Conservation (phyloP, 164 flowering plant genomes). For the Chimonanthus praecox region DNA sequence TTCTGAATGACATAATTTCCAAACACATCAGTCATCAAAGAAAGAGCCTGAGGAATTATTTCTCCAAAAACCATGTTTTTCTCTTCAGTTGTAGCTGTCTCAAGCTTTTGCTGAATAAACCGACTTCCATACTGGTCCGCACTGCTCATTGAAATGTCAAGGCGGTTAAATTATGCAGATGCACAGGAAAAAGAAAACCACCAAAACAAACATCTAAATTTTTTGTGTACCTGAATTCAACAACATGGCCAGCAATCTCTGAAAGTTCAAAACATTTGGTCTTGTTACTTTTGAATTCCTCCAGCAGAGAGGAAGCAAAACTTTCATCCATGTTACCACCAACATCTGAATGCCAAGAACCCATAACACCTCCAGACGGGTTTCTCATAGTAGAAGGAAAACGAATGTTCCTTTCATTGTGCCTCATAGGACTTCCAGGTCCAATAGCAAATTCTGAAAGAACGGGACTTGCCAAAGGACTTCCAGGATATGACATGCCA, state of each 20-base stretch:
- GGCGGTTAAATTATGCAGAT: not conserved
- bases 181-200: not conserved
- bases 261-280: constrained; percentile 80
- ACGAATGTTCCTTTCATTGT: constrained; percentile 46
- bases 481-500: constrained; percentile 76
- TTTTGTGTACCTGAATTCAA: constrained; percentile 69
- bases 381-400: constrained; percentile 70
- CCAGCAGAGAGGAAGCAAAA: constrained; percentile 69
- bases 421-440: constrained; percentile 57
- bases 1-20: constrained; percentile 98
- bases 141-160: constrained; percentile 36
- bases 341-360: constrained; percentile 60
- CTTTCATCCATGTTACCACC: constrained; percentile 45
- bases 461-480: constrained; percentile 43
- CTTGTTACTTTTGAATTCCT: constrained; percentile 87
- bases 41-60: constrained; percentile 78
- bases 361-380: constrained; percentile 49
- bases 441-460: constrained; percentile 58
- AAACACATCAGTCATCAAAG: constrained; percentile 95
- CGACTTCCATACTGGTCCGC: constrained; percentile 97
- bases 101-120: constrained; percentile 95
- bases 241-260: constrained; percentile 86
- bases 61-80: constrained; percentile 82
- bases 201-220: not conserved
- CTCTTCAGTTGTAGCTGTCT: constrained; percentile 80